Evolutionary conservation across 2,329 filamentous ascomycete genomes (phyloP), one percentile per base, ranked within the genome.

Genomic region (Myriosclerotinia duriaeana): DNA sequence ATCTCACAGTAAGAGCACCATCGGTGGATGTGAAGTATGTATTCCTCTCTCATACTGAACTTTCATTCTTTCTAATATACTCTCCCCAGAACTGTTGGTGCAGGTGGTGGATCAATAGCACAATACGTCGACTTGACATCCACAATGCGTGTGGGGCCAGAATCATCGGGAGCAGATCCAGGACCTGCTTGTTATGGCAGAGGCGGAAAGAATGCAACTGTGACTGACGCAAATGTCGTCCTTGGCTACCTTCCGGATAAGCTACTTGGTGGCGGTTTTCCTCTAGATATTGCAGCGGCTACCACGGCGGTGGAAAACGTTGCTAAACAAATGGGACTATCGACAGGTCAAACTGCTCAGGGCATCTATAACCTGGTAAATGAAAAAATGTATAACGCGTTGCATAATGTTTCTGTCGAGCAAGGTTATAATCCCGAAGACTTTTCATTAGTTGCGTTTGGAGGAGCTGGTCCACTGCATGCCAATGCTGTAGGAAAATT

Each of bases 341-440:
- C n/a, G 7, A 64, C 52, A n/a, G 38, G 55, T 22, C 50, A 64
- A 54, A 64, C 61, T n/a, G 52, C 61, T 20, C 61, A 55, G 38
- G 60, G 60, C 22, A 53, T 63, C 26, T 54, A 63, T 20, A 63
- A 63, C 8, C 20, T 63, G 26, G 60, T 63, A 1, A 63, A 63
- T 22, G 60, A 63, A 34, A 63, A 40, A 22, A 54, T 63, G 50
- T 63, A 63, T 17, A 63, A 63, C 34, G 50, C 60, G 11, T 54
- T 63, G 11, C 48, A 22, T 6, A 63, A 63, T 20, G 50, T 63
- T 17, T 63, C 60, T 1, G 60, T 63, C 30, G 60, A 63, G 42
- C 60, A 63, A 54, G 60, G 60, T 34, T 63, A 63, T 11, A 63
- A 63, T 26, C 60, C 60, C 2, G 60, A 63, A 34, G 60, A 63